A percentile compares a stretch with the other conserved stretches of the same genome.
Evolutionary conservation across 768 basidiomycete genomes (phyloP).

Genomic region (Suillus sp.): DNA sequence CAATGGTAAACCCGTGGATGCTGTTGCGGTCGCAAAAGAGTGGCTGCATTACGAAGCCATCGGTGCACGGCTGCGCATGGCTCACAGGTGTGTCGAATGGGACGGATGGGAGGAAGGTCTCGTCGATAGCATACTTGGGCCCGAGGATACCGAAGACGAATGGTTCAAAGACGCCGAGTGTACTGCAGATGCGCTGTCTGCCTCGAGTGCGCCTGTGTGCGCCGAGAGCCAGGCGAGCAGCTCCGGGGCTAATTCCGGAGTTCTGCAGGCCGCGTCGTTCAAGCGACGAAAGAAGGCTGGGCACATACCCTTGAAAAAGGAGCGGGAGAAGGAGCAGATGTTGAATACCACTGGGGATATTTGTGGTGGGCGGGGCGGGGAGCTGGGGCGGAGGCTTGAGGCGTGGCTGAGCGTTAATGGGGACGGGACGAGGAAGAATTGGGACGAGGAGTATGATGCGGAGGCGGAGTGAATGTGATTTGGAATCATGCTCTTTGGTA

Average conservation of each 20-base stretch:
- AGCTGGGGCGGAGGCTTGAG: constrained; percentile 73
- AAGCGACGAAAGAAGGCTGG: constrained; percentile 41
- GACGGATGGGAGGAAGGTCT: constrained; percentile 92
- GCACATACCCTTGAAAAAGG: constrained; percentile 56
- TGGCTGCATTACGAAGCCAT: constrained; percentile 76
- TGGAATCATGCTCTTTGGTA: neutral
- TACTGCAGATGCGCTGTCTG: constrained; percentile 13
- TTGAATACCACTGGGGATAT: constrained; percentile 72
- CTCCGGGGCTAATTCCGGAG: constrained; percentile 18
- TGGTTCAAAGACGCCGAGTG: constrained; percentile 57
- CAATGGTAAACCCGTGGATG: constrained; percentile 26
- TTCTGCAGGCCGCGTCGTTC: constrained; percentile 29
- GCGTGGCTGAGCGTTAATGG: constrained; percentile 61
- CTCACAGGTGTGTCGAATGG: constrained; percentile 84
- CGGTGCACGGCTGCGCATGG: constrained; percentile 68
- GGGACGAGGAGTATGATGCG: constrained; percentile 30
- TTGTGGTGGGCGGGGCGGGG: constrained; percentile 79
- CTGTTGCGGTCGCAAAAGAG: constrained; percentile 55
- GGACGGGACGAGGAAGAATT: constrained; percentile 21
- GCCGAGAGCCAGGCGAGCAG: constrained; percentile 8
- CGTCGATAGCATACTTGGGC: constrained; percentile 71
- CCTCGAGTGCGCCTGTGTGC: neutral
- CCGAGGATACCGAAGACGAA: constrained; percentile 68
- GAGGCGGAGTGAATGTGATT: constrained; percentile 17
- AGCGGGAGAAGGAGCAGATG: constrained; percentile 70